Evolutionary conservation across 2,329 filamentous ascomycete genomes (phyloP).

Genomic region (Aspergillus candidus): DNA sequence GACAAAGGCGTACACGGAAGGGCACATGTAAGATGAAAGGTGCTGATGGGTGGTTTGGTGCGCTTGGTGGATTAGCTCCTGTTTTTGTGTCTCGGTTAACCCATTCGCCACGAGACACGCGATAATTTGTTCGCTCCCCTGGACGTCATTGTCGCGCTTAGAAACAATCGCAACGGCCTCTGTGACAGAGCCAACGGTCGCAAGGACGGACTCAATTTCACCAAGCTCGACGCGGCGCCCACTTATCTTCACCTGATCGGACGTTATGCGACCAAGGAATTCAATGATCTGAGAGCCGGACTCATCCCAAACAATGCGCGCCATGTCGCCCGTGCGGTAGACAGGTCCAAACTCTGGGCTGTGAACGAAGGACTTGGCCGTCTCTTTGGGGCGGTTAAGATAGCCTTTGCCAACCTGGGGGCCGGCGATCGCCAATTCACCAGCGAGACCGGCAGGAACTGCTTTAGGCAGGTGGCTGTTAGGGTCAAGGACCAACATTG

Average conservation of each 20-base stretch:
- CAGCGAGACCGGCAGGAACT: conserved; percentile 37
- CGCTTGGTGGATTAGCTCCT: conserved; percentile 12
- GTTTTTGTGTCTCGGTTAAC: conserved; percentile 2
- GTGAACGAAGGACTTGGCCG: conserved; percentile 20
- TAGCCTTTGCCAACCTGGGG: conserved; percentile 28
- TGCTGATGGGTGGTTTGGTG: conserved; percentile 9
- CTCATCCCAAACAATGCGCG: conserved; percentile 59
- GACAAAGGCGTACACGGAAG: conserved; percentile 19
- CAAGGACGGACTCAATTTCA: conserved; percentile 55
- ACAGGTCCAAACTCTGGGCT: conserved; percentile 43
- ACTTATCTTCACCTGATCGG: conserved; percentile 77
- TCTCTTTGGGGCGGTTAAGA: conserved; percentile 20
- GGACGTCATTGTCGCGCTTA: conserved; percentile 10
- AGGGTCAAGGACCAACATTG: conserved; percentile 25
- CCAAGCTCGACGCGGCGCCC: conserved; percentile 77
- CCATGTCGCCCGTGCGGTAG: conserved; percentile 32
- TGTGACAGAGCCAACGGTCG: conserved; percentile 13
- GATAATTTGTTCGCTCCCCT: conserved; percentile 21
- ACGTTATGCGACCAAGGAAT: conserved; percentile 71
- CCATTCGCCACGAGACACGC: conserved; percentile 19
- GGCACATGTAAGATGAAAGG: conserved; percentile 21
- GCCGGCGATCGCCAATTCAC: conserved; percentile 41
- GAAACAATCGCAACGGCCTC: conserved; percentile 21
- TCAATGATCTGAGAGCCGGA: conserved; percentile 51
- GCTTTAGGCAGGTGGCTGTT: conserved; percentile 23